Base-by-base conservation (phyloP, 805 yeast species). In the Yarrowia divulgata region DNA sequence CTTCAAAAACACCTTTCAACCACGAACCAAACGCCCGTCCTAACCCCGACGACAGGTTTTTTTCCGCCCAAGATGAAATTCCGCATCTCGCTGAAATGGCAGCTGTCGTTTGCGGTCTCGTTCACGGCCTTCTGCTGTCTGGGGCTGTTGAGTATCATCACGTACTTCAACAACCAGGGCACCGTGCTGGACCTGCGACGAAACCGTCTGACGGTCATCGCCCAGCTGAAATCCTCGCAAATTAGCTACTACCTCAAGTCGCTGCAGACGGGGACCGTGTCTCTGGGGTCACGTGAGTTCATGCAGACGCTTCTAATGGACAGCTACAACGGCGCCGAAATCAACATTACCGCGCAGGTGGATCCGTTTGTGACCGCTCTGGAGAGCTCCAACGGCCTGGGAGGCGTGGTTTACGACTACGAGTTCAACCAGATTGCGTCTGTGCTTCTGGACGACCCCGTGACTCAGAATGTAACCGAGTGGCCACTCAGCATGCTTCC, bases 211-310 rank as follows among this genome's bases (percentile, higher is more conserved):
- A 86, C 84, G 72, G 91, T 90, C 48, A 90, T 91, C 29, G 90
- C 97, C 3, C 91, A 90, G 75, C 80, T 92, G 69, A 91, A 91
- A 76, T 85, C 93, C 0, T 85, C 93, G 0, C 97, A 92, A 77
- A 81, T 91, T 23, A 83, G 84, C 69, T 97, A 91, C 77, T 85
- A 86, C 52, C 79, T 90, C 69, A 85, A 85, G 70, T 83, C 82
- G 70, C 79, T 87, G 45, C 87, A 87, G 75, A 91, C 88, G 74
- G 96, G 91, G 76, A 83, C 88, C 3, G 83, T 84, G 67, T 85
- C 89, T 81, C 79, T 91, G 8, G 80, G 89, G 1, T 80, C 86
- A 1, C 83, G 88, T 71, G 89, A 86, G 68, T 77, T 87, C 0
- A 74, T 91, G 10, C 88, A 87, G 70, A 73, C 78, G 12, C 85